These are phyloP conservation scores for Boletus vermiculosoides DNA, from an alignment of 768 basidiomycete genomes.

Conservation along the genomic window DNA sequence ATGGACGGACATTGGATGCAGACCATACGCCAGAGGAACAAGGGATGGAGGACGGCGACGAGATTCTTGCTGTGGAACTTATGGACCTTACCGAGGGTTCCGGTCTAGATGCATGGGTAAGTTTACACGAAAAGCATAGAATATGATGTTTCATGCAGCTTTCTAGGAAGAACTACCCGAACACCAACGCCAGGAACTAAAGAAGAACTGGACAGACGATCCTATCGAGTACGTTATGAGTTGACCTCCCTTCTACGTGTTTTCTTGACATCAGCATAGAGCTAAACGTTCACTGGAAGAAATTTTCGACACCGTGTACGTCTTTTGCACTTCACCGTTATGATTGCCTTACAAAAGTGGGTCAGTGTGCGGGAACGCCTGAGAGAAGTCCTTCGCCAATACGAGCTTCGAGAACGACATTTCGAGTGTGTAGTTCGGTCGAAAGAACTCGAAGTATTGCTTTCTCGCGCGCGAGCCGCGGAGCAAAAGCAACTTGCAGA, in stretches of 20 bases:
- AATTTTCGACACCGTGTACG: slow-evolving; percentile 84
- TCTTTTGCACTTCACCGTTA: slow-evolving; percentile 15
- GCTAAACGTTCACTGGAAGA: slow-evolving; percentile 75
- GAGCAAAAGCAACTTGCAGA: slow-evolving; percentile 85
- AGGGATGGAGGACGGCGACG: slow-evolving; percentile 85
- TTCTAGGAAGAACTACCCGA: slow-evolving; percentile 63
- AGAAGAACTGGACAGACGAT: slow-evolving; percentile 79
- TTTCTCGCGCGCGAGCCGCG: slow-evolving; percentile 83
- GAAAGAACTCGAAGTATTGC: slow-evolving; percentile 84
- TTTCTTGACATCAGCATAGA: slow-evolving; percentile 37
- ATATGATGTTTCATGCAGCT: slow-evolving; percentile 1
- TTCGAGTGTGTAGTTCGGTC: slow-evolving; percentile 91
- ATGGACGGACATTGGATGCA: slow-evolving; percentile 73
- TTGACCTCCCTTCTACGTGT: slow-evolving; percentile 1
- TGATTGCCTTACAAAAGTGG: slow-evolving; percentile 1
- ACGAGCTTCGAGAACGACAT: slow-evolving; percentile 87
- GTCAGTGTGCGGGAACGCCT: slow-evolving; percentile 78
- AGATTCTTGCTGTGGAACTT: slow-evolving; percentile 85
- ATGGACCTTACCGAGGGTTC: slow-evolving; percentile 83
- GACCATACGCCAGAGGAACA: slow-evolving; percentile 85
- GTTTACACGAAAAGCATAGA: slow-evolving; percentile 21
- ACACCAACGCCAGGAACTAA: slow-evolving; percentile 64
- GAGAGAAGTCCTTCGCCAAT: slow-evolving; percentile 84
- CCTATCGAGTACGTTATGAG: slow-evolving; percentile 60
- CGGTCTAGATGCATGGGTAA: slow-evolving; percentile 60